Conservation (phyloP, 2,329 filamentous ascomycete species). For the Hyphodiscus sp. region DNA sequence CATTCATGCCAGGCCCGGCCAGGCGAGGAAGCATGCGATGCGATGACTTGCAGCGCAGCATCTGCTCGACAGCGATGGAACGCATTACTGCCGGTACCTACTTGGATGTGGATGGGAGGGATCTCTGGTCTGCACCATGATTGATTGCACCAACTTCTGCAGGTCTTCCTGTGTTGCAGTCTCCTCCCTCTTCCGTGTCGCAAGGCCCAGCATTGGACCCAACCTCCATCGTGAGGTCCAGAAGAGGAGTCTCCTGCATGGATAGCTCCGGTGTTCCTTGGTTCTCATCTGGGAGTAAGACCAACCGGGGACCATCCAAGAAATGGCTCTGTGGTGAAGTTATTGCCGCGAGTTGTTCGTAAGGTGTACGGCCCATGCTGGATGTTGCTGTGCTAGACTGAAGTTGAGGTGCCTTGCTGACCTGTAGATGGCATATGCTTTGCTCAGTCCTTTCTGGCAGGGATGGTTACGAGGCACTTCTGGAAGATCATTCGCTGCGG, state of each 20-base stretch:
- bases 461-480: constrained; percentile 1
- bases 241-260: constrained; percentile 30
- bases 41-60: constrained; percentile 23
- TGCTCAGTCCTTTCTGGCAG: not conserved
- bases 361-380: constrained; percentile 9
- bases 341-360: constrained; percentile 8
- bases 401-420: constrained; percentile 19
- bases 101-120: constrained; percentile 6
- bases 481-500: constrained; percentile 17
- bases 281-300: constrained; percentile 21
- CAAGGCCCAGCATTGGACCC: constrained; percentile 21
- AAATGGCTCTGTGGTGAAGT: constrained; percentile 11
- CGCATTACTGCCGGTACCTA: constrained; percentile 10
- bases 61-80: constrained; percentile 12
- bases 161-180: constrained; percentile 18
- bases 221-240: constrained; percentile 8
- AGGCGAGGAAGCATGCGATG: too few relatives aligned
- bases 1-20: not conserved
- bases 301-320: constrained; percentile 17
- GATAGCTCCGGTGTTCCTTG: constrained; percentile 24
- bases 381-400: constrained; percentile 13
- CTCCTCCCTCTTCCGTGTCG: constrained; percentile 8
- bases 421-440: constrained; percentile 21
- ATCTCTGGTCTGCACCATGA: constrained; percentile 7
- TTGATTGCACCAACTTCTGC: constrained; percentile 9